phyloP scores from a whole-genome alignment of 2,329 filamentous ascomycete species.

The Cercospora beticola region DNA sequence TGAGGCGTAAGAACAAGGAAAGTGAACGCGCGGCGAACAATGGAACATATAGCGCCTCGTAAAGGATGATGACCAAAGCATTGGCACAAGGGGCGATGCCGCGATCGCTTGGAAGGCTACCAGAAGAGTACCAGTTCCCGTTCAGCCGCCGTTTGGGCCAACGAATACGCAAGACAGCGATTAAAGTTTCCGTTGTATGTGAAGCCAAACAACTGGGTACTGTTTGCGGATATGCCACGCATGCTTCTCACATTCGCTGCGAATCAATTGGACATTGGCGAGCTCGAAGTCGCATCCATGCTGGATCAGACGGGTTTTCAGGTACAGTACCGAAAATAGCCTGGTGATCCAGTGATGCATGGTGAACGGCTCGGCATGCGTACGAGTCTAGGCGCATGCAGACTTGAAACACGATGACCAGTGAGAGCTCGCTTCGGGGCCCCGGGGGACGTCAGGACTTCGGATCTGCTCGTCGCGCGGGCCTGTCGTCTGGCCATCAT shows the following conservation, averaged over 20 bases:
- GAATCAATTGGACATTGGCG: background rate
- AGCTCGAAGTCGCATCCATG: background rate
- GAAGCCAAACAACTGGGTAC: background rate
- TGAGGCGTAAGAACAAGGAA: background rate
- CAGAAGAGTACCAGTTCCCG: conserved; percentile 14
- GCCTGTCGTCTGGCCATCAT: background rate
- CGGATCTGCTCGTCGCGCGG: background rate
- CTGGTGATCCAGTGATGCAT: background rate
- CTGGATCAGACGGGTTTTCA: background rate
- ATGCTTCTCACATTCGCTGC: background rate
- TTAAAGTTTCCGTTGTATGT: conserved; percentile 9
- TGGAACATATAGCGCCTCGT: conserved; percentile 6
- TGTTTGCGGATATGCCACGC: background rate
- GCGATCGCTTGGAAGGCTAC: conserved; percentile 6
- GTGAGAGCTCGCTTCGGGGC: background rate
- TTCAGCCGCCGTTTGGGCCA: conserved; percentile 3
- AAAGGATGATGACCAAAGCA: conserved; percentile 8
- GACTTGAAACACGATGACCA: background rate
- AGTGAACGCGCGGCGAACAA: background rate
- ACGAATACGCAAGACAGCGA: background rate
- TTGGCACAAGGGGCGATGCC: conserved; percentile 4
- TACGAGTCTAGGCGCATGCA: background rate
- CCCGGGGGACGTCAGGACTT: background rate
- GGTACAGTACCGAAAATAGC: background rate
- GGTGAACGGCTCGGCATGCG: background rate